phyloP scores from a whole-genome alignment of 169 alveolate genomes.

The Amoebophrya sp. region DNA sequence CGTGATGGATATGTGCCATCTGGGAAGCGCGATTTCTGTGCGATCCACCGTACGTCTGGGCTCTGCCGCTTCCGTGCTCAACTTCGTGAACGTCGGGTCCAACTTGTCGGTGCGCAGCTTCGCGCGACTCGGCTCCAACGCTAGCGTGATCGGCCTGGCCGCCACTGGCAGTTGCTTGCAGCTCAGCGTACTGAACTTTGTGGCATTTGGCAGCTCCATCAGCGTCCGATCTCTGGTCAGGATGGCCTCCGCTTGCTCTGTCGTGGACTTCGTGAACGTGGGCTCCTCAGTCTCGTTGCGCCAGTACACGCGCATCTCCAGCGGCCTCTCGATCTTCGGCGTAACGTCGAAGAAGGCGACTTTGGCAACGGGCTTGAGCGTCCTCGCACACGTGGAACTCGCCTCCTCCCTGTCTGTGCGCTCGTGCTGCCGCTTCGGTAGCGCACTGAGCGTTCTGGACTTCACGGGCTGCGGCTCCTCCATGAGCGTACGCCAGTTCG shows the following conservation, averaged over 20 bases:
- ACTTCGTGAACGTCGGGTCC: background rate
- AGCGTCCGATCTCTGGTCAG: background rate
- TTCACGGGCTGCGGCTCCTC: slow-evolving; percentile 26
- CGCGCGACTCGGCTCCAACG: slow-evolving; percentile 23
- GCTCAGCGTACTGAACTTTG: background rate
- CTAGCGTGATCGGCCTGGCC: background rate
- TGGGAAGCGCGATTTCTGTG: background rate
- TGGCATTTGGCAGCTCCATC: background rate
- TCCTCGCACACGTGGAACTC: background rate
- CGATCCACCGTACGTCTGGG: slow-evolving; percentile 8
- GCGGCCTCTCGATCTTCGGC: slow-evolving; percentile 14
- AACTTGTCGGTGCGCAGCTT: slow-evolving; percentile 13
- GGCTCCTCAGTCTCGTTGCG: slow-evolving; percentile 28
- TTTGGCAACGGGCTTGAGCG: background rate
- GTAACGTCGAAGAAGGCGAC: background rate
- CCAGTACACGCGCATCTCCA: slow-evolving; percentile 11
- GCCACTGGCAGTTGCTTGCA: slow-evolving; percentile 29
- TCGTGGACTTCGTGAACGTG: background rate
- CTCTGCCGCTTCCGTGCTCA: background rate
- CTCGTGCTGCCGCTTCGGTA: slow-evolving; percentile 28
- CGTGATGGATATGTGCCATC: background rate
- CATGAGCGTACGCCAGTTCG: background rate
- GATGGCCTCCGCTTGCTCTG: background rate
- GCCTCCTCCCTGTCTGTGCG: slow-evolving; percentile 6
- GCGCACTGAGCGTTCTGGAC: slow-evolving; percentile 9